phyloP scores from a whole-genome alignment of 1,139 yeast genomes.

The Geotrichum restrictum region DNA sequence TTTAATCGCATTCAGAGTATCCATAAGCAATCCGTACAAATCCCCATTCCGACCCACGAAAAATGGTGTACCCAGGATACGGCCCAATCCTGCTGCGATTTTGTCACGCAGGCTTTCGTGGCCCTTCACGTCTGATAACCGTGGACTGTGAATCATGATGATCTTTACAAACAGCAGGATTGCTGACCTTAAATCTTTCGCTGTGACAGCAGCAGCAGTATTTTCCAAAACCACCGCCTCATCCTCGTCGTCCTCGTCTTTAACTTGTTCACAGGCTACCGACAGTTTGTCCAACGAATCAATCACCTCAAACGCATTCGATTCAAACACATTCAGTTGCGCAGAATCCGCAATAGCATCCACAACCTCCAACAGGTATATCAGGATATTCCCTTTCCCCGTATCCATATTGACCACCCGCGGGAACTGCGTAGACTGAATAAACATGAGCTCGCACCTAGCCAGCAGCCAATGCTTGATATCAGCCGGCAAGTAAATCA shows the following conservation, averaged over 20 bases:
- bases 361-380: constrained; percentile 30
- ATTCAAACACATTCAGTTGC: constrained; percentile 25
- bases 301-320: constrained; percentile 26
- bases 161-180: constrained; percentile 51
- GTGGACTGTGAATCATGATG: constrained; percentile 50
- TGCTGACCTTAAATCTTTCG: constrained; percentile 19
- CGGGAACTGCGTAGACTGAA: constrained; percentile 49
- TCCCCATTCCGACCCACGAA: constrained; percentile 23
- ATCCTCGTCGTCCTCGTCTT: neutral
- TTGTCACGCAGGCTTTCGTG: constrained; percentile 34
- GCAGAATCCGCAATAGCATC: constrained; percentile 34
- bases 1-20: constrained; percentile 28
- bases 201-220: neutral
- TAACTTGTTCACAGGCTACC: constrained; percentile 22
- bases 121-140: constrained; percentile 26
- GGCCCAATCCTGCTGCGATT: constrained; percentile 44
- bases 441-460: constrained; percentile 43
- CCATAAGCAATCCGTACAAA: constrained; percentile 29
- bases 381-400: constrained; percentile 24
- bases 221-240: neutral
- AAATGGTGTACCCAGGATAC: constrained; percentile 38
- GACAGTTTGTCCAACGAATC: constrained; percentile 26
- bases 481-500: constrained; percentile 37
- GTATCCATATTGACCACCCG: constrained; percentile 30
- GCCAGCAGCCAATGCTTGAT: constrained; percentile 39